Evolutionary conservation across 192 early-diverging fungal genomes (phyloP).

Genomic region (Podila horticola): DNA sequence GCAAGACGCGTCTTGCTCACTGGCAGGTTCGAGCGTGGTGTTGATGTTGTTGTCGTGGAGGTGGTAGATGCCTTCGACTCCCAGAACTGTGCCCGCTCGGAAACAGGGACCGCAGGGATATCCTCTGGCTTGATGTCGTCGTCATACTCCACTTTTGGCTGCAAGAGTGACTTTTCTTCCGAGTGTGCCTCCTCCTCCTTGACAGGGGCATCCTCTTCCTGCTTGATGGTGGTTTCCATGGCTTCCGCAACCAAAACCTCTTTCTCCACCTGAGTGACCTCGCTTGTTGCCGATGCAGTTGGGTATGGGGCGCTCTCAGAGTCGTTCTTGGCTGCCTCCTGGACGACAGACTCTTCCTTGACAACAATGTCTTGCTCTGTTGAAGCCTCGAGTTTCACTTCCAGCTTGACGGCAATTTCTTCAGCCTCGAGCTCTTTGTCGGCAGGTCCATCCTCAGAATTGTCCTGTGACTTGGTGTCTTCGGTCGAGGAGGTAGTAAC

Average conservation of each 20-base stretch:
- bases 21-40: constrained; percentile 12
- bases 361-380: not conserved
- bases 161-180: not conserved
- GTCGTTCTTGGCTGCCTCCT: no score
- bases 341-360: not conserved
- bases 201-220: constrained; percentile 12
- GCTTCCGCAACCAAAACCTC: not conserved
- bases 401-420: constrained; percentile 1
- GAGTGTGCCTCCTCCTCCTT: constrained; percentile 8
- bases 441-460: not conserved
- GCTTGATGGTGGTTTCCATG: constrained; percentile 9
- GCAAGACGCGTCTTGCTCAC: constrained; percentile 13
- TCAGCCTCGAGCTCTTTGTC: constrained; percentile 12
- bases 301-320: no score
- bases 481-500: not conserved
- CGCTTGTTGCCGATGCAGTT: no score
- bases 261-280: not conserved
- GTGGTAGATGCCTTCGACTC: constrained; percentile 18
- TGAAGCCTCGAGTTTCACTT: not conserved
- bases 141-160: constrained; percentile 1
- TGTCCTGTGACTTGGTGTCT: not conserved
- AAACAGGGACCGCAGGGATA: constrained; percentile 13
- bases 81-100: constrained; percentile 35
- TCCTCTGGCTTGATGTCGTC: constrained; percentile 8
- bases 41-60: not conserved